Base-by-base conservation (phyloP, 2,329 filamentous ascomycete species). In the Hypoxylon sp. region DNA sequence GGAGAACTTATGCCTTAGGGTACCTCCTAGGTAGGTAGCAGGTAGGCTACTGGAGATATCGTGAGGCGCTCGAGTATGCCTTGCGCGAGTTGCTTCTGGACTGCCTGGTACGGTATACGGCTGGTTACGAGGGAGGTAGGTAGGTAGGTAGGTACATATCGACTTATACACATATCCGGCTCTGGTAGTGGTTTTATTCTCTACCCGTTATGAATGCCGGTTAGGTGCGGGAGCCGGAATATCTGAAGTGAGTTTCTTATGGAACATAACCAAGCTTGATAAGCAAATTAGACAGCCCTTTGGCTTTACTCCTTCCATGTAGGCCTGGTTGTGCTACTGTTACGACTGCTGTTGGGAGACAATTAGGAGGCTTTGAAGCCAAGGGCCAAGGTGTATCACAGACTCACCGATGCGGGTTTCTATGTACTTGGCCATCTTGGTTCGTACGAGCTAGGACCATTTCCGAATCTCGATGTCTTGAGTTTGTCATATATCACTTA, bases 301-400 rank as follows among this genome's bases (percentile, higher is more conserved):
- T 39, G 27, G 5, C 55, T 8, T 53, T 27, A 46, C 4, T 24
- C 32, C 52, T 31, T 35, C 24, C 47, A 48, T 39, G 32, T 21
- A 31, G 37, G n/a, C 21, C 44, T 37, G 10, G 37, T 44, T 21
- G n/a, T 32, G 19, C 10, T 21, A 17, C 24, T 31, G 24, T 32
- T 29, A 47, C 17, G 27, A 42, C 17, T 48, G 39, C 6, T 2
- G 15, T 54, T 21, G 50, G 35, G n/a, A 50, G 35, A 58, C 3
- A 27, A 56, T 39, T 47, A 35, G 35, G 58, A 56, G 46, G 51
- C 48, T 42, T 47, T 32, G 44, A 62, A 52, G 64, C 59, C 59
- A 67, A 63, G 59, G 55, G 35, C 37, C 15, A 50, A 55, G 51
- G 32, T 19, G 64, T 59, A 54, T 59, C 64, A 42, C 42, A 59